Percentiles rank a stretch among this genome's conserved stretches.
Conservation (phyloP, 305 asterid species). For the Fraxinus baroniana region DNA sequence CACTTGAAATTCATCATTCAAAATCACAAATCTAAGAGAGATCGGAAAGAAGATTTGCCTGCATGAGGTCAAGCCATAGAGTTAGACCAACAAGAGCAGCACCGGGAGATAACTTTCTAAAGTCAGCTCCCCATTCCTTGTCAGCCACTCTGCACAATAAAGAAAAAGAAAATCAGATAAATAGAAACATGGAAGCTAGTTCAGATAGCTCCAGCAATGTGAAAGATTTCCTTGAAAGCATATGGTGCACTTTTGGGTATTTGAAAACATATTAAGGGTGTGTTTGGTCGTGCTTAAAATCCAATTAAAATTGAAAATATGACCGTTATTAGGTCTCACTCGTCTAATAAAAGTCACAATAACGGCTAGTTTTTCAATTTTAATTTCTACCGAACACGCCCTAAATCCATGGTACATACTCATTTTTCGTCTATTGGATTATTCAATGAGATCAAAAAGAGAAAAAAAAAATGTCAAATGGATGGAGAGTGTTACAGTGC, state of each 20-base stretch:
- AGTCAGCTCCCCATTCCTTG: slow-evolving; percentile 97
- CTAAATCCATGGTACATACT: background rate
- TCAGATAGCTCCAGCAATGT: background rate
- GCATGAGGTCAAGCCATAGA: slow-evolving; percentile 98
- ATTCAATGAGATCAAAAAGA: background rate
- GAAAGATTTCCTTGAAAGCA: slow-evolving; percentile 8
- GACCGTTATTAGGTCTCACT: too few species aligned
- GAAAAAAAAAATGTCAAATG: background rate
- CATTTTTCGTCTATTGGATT: background rate
- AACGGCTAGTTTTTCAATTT: too few species aligned
- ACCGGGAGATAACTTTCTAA: slow-evolving; percentile 86
- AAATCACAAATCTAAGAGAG: background rate
- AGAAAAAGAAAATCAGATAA: slow-evolving; percentile 20
- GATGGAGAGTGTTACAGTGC: background rate
- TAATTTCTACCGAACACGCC: too few species aligned
- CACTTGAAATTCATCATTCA: slow-evolving; percentile 1
- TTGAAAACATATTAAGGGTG: background rate
- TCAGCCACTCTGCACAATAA: slow-evolving; percentile 78
- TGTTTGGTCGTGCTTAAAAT: too few species aligned
- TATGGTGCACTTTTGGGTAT: slow-evolving; percentile 1
- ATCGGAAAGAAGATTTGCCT: slow-evolving; percentile 43
- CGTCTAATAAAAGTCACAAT: too few species aligned
- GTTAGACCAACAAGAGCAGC: slow-evolving; percentile 93
- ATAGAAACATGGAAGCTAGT: background rate
- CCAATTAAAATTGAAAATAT: too few species aligned